These are phyloP conservation scores for Euphorbia schlechtendalii DNA, from an alignment of 441 rosid genomes.

Conservation along the genomic window DNA sequence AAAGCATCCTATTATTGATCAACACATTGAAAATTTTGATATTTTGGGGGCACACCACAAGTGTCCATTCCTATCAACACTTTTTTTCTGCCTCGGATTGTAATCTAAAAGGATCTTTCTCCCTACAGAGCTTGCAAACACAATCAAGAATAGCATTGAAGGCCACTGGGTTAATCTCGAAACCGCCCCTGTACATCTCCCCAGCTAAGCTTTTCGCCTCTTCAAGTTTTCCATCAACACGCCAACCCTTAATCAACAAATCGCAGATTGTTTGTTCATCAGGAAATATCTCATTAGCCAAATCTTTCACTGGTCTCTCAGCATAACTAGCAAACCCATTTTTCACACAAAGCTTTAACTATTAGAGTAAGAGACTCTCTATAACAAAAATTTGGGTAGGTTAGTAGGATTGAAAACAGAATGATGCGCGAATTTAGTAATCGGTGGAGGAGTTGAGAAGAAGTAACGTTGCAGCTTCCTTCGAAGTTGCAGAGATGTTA, in stretches of 20 bases:
- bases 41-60: constrained; percentile 76
- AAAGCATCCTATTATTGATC: constrained; percentile 70
- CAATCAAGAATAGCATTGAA: constrained; percentile 77
- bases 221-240: constrained; percentile 68
- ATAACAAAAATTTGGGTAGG: constrained; percentile 13
- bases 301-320: constrained; percentile 74
- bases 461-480: constrained; percentile 28
- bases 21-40: constrained; percentile 76
- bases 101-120: constrained; percentile 70
- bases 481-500: no score
- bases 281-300: constrained; percentile 81
- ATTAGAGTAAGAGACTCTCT: constrained; percentile 51
- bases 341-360: constrained; percentile 60
- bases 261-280: constrained; percentile 79
- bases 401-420: no score
- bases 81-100: constrained; percentile 56
- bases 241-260: constrained; percentile 84
- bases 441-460: constrained; percentile 15
- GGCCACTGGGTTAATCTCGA: constrained; percentile 61
- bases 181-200: constrained; percentile 93
- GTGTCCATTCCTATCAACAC: constrained; percentile 72
- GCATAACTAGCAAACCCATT: constrained; percentile 62
- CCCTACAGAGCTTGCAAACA: constrained; percentile 79
- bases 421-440: no score
- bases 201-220: constrained; percentile 85